Evolutionary conservation across 2,329 filamentous ascomycete genomes (phyloP), one percentile per base, ranked within the genome.

Genomic region (Pseudonectria foliicola): DNA sequence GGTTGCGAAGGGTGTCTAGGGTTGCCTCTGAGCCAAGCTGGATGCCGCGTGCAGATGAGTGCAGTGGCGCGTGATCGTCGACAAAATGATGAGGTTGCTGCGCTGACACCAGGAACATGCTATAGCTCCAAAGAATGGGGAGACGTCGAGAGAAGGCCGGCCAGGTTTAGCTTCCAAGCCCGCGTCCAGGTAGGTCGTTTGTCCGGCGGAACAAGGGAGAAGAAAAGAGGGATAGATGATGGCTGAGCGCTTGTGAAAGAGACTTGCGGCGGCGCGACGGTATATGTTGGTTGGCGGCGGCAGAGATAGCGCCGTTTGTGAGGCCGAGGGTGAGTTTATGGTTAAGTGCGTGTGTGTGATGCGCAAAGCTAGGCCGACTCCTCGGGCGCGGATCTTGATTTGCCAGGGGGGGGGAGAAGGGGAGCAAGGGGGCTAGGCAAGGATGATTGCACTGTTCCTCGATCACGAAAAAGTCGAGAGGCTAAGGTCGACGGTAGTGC

Each of bases 281-380:
- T 59, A 57, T 59, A 59, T 58, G 55, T 52, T 53, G 49, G 38
- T 40, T 52, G 55, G 52, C 52, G 55, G 52, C 55, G 50, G 53
- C 45, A 54, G 49, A 44, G 42, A 51, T 54, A 56, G 54, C 54
- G 54, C 52, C 48, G 50, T 52, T 53, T 44, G 46, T 42, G 35
- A 53, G 38, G 43, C 43, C 45, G 42, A 55, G 45, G 42, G 49
- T 48, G 40, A 48, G 41, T 45, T 54, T 54, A 53, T 54, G 51
- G 49, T 52, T 52, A 53, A 50, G 51, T 49, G 33, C 13, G 27
- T 26, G 29, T 14, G 53, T 35, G 48, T 51, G 52, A 53, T 54
- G 50, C 52, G 50, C 55, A 48, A 45, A 49, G 52, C 52, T 49
- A 53, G 52, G 45, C 50, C 46, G 44, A 55, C 50, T 54, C 48